phyloP scores from a whole-genome alignment of 345 rosid species.

The Gossypioides kirkii region DNA sequence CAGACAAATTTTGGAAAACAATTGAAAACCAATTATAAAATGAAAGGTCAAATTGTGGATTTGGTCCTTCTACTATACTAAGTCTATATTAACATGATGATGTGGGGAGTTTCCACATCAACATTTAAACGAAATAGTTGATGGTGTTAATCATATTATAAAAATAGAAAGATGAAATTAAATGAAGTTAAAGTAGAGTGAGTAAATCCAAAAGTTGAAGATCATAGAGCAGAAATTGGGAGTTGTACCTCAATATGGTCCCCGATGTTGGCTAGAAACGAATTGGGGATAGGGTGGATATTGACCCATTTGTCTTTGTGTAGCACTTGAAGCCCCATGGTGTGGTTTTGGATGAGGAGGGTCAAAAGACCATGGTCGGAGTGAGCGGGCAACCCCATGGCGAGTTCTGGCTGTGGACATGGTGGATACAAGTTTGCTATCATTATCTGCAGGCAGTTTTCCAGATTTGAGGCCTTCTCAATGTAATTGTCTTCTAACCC shows the following conservation, averaged over 20 bases:
- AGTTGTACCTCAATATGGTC: slow-evolving; percentile 50
- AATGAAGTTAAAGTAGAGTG: too few species aligned
- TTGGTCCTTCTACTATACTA: too few species aligned
- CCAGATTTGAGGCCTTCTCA: slow-evolving; percentile 26
- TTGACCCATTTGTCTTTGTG: slow-evolving; percentile 48
- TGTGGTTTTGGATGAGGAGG: slow-evolving; percentile 35
- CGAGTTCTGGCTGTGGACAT: slow-evolving; percentile 52
- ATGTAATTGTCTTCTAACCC: slow-evolving; percentile 34
- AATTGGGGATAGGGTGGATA: slow-evolving; percentile 28
- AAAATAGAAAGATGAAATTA: too few species aligned
- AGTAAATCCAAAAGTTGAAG: too few species aligned
- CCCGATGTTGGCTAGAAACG: slow-evolving; percentile 43
- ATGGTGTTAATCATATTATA: too few species aligned
- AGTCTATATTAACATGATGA: too few species aligned
- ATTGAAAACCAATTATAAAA: too few species aligned
- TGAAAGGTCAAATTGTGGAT: too few species aligned
- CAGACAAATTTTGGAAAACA: too few species aligned
- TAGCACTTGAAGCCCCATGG: slow-evolving; percentile 41
- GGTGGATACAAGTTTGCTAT: slow-evolving; percentile 45
- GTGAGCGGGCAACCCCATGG: slow-evolving; percentile 57
- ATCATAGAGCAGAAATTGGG: background rate
- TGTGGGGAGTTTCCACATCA: too few species aligned
- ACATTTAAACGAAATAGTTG: too few species aligned
- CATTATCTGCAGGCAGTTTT: slow-evolving; percentile 27
- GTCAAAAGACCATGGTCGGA: slow-evolving; percentile 57